A percentile compares a stretch with the other conserved stretches of the same genome.
These are phyloP conservation scores for Chrysochromulina tobinii DNA, from an alignment of 78 protist species.

Conservation along the genomic window DNA sequence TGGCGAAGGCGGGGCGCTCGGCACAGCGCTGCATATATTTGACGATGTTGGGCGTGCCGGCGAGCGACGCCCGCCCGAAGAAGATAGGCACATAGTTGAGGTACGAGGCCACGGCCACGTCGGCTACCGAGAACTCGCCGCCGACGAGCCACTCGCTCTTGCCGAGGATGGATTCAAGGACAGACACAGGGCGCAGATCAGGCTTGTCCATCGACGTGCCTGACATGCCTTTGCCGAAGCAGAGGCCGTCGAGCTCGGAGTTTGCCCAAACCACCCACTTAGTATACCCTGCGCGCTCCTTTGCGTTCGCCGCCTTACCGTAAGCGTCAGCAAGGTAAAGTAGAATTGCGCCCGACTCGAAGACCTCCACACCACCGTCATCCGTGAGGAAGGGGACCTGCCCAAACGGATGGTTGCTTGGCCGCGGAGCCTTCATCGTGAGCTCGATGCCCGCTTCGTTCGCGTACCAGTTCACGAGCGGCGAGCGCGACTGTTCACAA, in stretches of 20 bases:
- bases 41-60: not conserved
- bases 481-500: not conserved
- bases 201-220: not conserved
- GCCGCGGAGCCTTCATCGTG: not conserved
- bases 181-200: not conserved
- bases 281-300: too few species aligned
- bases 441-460: not conserved
- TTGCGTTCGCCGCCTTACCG: too few species aligned
- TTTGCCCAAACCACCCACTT: not conserved
- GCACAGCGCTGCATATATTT: not conserved
- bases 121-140: slow-evolving; percentile 5
- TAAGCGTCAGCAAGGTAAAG: not conserved
- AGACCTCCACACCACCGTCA: slow-evolving; percentile 18
- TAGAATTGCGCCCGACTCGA: not conserved
- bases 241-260: slow-evolving; percentile 7
- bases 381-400: slow-evolving; percentile 2
- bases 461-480: slow-evolving; percentile 25
- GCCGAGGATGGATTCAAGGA: not conserved
- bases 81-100: slow-evolving; percentile 10
- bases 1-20: not conserved
- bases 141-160: slow-evolving; percentile 16
- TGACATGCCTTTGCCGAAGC: slow-evolving; percentile 19
- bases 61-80: not conserved
- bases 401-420: not conserved
- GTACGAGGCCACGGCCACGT: slow-evolving; percentile 3